These are phyloP conservation scores for Beauveria asiatica DNA, from an alignment of 2,329 filamentous ascomycete genomes.

Conservation along the genomic window DNA sequence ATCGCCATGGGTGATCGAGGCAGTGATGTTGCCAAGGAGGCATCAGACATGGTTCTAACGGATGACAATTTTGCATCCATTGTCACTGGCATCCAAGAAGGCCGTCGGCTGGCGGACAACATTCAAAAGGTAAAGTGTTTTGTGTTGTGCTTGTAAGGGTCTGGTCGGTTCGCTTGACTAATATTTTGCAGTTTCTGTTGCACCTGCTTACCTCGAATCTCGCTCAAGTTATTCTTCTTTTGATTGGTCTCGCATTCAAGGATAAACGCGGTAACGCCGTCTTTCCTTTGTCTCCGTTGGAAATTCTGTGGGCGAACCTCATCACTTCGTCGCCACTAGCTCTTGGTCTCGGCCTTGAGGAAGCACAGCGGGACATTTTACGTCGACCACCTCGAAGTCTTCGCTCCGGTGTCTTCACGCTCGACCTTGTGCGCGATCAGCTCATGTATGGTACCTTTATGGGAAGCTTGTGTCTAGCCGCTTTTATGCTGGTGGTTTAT, in stretches of 20 bases:
- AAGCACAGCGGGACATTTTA: conserved; percentile 60
- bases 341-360: conserved; percentile 63
- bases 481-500: conserved; percentile 54
- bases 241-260: conserved; percentile 62
- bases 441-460: conserved; percentile 57
- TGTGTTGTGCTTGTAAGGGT: neutral
- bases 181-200: conserved; percentile 41
- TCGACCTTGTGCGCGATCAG: conserved; percentile 58
- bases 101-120: conserved; percentile 61
- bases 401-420: conserved; percentile 52
- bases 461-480: conserved; percentile 50
- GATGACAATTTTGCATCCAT: conserved; percentile 85
- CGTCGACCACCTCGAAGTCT: conserved; percentile 55
- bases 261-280: conserved; percentile 50
- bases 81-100: conserved; percentile 63
- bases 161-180: conserved; percentile 10
- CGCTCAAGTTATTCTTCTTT: conserved; percentile 58
- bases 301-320: conserved; percentile 71
- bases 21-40: conserved; percentile 69
- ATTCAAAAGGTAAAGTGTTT: conserved; percentile 54
- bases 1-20: conserved; percentile 67
- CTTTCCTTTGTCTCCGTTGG: conserved; percentile 62
- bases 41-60: conserved; percentile 78
- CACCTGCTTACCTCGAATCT: conserved; percentile 63
- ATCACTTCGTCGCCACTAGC: conserved; percentile 64